Base-by-base conservation (phyloP, 2,329 filamentous ascomycete species). In the Fusarium goolgardi region DNA sequence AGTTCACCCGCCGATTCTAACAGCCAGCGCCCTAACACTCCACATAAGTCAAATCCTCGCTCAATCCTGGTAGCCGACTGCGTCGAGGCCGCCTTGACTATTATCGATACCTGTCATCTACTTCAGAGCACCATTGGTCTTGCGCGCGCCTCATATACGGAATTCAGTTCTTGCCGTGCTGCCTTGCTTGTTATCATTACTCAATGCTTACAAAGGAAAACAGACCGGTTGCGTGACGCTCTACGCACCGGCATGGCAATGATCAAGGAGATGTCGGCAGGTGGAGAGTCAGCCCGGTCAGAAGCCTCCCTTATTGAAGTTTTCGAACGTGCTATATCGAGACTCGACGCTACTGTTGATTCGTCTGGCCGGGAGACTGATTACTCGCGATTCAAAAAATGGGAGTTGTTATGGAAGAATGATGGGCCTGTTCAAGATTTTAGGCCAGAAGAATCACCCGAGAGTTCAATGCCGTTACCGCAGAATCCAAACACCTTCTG, bases 141-240 rank as follows among this genome's bases (percentile, higher is more conserved):
- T 53, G 84, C 85, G 8, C 81, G 84, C 31, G 83, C 84, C 4
- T 85, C 84, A 0, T 86, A 86, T 67, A 85, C 84, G 5, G 85
- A 87, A 65, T 86, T 86, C 70, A 85, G 83, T 70, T 83, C 84
- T 5, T 86, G 84, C 51, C 83, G 85, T 41, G 84, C 84, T 12
- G 84, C 85, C 11, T 75, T 86, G 8, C 77, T 86, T 4, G 84
- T 86, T 29, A 76, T 81, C 45, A 78, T 79, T 32, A 79, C 78
- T 3, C 78, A 80, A 47, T 80, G 78, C 44, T 71, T 80, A 37
- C 77, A 77, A 40, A 75, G 75, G 57, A 77, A 76, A 44, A 79
- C 78, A 13, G 78, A 80, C 52, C 70, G 75, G 32, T 78, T 84
- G 15, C 81, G 81, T 27, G 80, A 82, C 40, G 79, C 80, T 11